Percentiles rank a stretch among this genome's conserved stretches.
phyloP scores from a whole-genome alignment of 495 filamentous ascomycete genomes.

The Neurospora cerealis region DNA sequence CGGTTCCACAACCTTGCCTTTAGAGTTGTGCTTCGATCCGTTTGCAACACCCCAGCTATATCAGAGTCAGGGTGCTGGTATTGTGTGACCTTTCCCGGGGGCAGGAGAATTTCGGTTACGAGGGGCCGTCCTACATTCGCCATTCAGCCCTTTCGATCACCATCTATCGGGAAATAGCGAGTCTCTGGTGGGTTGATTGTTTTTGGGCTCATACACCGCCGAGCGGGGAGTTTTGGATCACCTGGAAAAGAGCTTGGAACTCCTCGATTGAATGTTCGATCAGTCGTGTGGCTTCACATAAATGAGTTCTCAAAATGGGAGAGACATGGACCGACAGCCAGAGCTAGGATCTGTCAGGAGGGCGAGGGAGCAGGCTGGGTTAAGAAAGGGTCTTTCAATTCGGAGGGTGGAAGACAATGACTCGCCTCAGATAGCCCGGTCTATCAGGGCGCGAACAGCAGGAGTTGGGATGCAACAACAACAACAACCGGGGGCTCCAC shows the following conservation, averaged over 20 bases:
- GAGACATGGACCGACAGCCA: slow-evolving; percentile 31
- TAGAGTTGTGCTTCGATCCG: slow-evolving; percentile 13
- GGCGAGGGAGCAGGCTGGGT: slow-evolving; percentile 32
- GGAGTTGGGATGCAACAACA: slow-evolving; percentile 22
- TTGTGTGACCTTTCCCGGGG: background rate
- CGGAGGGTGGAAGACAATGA: slow-evolving; percentile 29
- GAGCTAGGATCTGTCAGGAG: slow-evolving; percentile 34
- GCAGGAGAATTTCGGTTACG: background rate
- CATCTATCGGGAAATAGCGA: background rate
- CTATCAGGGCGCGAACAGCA: slow-evolving; percentile 25
- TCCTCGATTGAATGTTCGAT: slow-evolving; percentile 12
- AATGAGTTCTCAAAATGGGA: slow-evolving; percentile 44
- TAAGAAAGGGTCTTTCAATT: slow-evolving; percentile 11
- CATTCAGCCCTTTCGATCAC: background rate
- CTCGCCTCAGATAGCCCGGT: slow-evolving; percentile 36
- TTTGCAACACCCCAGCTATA: slow-evolving; percentile 20
- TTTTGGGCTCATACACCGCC: background rate
- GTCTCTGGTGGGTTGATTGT: background rate
- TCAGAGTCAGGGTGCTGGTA: background rate
- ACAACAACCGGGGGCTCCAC: slow-evolving; percentile 20
- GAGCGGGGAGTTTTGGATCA: background rate
- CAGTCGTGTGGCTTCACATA: slow-evolving; percentile 20
- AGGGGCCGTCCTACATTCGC: background rate
- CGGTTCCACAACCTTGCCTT: slow-evolving; percentile 27
- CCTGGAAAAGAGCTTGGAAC: background rate